A percentile compares a stretch with the other conserved stretches of the same genome.
These are phyloP conservation scores for Cordyceps fumosorosea DNA, from an alignment of 2,329 filamentous ascomycete genomes.

Conservation along the genomic window DNA sequence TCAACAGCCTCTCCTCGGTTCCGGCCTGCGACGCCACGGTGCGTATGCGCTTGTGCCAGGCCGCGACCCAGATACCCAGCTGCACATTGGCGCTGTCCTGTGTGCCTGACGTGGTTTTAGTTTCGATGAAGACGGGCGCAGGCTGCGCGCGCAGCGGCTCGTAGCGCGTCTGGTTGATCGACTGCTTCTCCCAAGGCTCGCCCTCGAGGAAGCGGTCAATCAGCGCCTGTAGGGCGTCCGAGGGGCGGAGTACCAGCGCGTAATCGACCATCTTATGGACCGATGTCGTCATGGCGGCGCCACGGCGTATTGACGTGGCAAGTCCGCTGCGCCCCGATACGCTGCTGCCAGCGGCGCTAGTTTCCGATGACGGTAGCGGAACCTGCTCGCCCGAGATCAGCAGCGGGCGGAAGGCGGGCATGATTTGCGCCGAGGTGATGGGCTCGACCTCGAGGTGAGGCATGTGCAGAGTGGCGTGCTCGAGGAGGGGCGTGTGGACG, in stretches of 20 bases:
- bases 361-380: neutral
- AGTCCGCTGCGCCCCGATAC: neutral
- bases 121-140: neutral
- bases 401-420: neutral
- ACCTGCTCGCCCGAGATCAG: neutral
- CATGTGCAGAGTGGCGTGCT: neutral
- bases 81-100: neutral
- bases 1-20: neutral
- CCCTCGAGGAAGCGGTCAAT: neutral
- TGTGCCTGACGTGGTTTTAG: neutral
- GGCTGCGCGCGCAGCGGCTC: neutral
- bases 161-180: neutral
- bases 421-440: neutral
- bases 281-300: neutral
- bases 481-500: neutral
- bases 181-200: neutral
- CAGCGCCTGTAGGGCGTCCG: neutral
- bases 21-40: neutral
- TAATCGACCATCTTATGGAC: slow-evolving; percentile 7
- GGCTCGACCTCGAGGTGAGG: neutral
- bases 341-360: neutral
- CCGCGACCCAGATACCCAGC: neutral
- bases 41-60: neutral
- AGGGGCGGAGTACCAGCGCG: neutral
- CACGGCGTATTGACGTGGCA: no score